phyloP scores from a whole-genome alignment of 768 basidiomycete species.

The Clavulina sp. region DNA sequence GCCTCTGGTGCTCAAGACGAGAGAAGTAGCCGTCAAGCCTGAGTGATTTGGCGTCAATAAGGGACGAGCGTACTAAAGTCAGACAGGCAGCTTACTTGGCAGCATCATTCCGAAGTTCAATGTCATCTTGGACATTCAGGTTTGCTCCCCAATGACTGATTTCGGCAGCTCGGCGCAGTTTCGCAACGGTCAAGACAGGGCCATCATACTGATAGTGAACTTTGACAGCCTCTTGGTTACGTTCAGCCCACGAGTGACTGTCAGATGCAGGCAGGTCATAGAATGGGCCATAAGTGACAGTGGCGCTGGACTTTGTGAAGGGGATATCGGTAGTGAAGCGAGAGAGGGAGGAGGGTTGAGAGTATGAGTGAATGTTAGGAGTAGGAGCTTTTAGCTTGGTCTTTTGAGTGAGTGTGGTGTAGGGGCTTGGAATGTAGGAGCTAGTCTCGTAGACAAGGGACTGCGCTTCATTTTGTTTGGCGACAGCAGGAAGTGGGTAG shows the following conservation, averaged over 20 bases:
- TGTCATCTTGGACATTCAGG: constrained; percentile 80
- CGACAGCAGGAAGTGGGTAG: constrained; percentile 53
- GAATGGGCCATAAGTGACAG: constrained; percentile 81
- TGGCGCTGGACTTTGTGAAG: constrained; percentile 51
- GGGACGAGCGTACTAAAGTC: neutral
- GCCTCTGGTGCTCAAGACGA: constrained; percentile 70
- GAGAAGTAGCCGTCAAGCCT: constrained; percentile 95
- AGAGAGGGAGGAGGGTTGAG: neutral
- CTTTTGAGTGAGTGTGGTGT: constrained; percentile 61
- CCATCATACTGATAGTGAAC: constrained; percentile 74
- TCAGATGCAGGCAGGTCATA: constrained; percentile 52
- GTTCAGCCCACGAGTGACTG: constrained; percentile 33
- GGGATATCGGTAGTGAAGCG: constrained; percentile 17
- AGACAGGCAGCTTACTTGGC: constrained; percentile 44
- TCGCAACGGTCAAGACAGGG: constrained; percentile 60
- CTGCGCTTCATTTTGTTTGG: constrained; percentile 61
- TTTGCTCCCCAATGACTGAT: constrained; percentile 97
- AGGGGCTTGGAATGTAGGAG: constrained; percentile 72
- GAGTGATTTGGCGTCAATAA: neutral
- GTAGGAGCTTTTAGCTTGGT: constrained; percentile 45
- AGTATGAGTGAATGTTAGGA: constrained; percentile 2
- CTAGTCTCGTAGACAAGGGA: constrained; percentile 59
- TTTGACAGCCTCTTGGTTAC: constrained; percentile 44
- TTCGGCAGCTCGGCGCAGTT: constrained; percentile 61
- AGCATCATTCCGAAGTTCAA: constrained; percentile 74